A percentile compares a stretch with the other conserved stretches of the same genome.
These are phyloP conservation scores for Euphorbia peplus DNA, from an alignment of 345 rosid species.

Conservation along the genomic window DNA sequence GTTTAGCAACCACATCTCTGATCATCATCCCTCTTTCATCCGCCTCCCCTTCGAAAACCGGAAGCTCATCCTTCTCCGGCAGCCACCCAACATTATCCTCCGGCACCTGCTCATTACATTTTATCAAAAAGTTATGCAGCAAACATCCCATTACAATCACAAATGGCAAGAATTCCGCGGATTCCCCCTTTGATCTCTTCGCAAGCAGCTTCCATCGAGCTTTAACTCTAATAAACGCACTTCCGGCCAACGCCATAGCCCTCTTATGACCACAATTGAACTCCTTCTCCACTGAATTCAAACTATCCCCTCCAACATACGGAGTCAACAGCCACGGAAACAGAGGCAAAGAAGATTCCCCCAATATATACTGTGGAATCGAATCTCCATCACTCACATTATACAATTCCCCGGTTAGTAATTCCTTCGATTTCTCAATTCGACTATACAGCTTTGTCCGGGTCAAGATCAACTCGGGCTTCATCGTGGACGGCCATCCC, in stretches of 20 bases:
- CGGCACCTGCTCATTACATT: conserved; percentile 38
- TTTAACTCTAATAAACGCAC: conserved; percentile 49
- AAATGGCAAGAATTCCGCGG: conserved; percentile 52
- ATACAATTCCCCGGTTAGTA: conserved; percentile 43
- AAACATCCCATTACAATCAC: conserved; percentile 61
- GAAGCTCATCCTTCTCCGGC: conserved; percentile 30
- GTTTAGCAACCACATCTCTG: conserved; percentile 61
- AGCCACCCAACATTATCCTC: conserved; percentile 29
- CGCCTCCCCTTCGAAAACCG: conserved; percentile 42
- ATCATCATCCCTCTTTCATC: conserved; percentile 38
- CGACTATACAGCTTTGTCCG: conserved; percentile 45
- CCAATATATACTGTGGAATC: conserved; percentile 58
- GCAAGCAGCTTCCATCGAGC: conserved; percentile 64
- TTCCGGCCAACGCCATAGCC: conserved; percentile 41
- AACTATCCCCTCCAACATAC: conserved; percentile 48
- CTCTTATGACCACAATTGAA: conserved; percentile 47
- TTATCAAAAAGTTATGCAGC: conserved; percentile 67
- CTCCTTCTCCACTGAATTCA: conserved; percentile 37
- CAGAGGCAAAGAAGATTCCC: conserved; percentile 64
- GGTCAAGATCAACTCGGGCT: conserved; percentile 42
- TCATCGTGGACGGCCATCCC: conserved; percentile 68
- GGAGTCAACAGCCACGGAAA: conserved; percentile 77
- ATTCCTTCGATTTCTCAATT: conserved; percentile 42
- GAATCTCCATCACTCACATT: conserved; percentile 40
- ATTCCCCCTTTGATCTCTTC: conserved; percentile 58